These are phyloP conservation scores for Candida neerlandica DNA, from an alignment of 1,139 yeast species.

Conservation along the genomic window DNA sequence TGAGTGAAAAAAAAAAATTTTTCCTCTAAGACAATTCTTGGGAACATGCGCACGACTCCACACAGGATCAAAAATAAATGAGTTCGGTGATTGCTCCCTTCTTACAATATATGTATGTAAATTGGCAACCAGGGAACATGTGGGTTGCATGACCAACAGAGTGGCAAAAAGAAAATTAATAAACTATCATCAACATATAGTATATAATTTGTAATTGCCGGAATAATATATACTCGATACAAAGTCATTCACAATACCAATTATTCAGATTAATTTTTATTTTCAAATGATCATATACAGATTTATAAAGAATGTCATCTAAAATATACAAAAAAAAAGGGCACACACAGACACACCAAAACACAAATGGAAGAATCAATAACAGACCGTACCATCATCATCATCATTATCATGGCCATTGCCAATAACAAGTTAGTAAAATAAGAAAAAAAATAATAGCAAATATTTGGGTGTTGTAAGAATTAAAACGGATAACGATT, in stretches of 20 bases:
- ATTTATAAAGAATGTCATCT: slow-evolving; percentile 1
- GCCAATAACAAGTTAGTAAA: neutral
- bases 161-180: neutral
- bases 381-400: neutral
- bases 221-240: neutral
- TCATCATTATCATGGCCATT: neutral
- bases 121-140: too few relatives aligned
- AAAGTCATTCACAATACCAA: neutral
- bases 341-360: neutral
- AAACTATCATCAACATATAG: neutral
- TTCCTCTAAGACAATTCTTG: neutral
- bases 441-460: neutral
- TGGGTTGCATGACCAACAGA: neutral
- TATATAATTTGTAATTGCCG: neutral
- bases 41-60: neutral
- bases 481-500: neutral
- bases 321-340: neutral
- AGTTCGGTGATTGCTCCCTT: neutral
- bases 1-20: slow-evolving; percentile 4
- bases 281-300: neutral
- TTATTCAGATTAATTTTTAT: neutral
- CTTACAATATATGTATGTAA: too few relatives aligned
- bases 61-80: neutral
- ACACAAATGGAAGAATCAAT: neutral
- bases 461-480: neutral